These are phyloP conservation scores for Hygrophoropsis aurantiaca DNA, from an alignment of 768 basidiomycete species.

Conservation along the genomic window DNA sequence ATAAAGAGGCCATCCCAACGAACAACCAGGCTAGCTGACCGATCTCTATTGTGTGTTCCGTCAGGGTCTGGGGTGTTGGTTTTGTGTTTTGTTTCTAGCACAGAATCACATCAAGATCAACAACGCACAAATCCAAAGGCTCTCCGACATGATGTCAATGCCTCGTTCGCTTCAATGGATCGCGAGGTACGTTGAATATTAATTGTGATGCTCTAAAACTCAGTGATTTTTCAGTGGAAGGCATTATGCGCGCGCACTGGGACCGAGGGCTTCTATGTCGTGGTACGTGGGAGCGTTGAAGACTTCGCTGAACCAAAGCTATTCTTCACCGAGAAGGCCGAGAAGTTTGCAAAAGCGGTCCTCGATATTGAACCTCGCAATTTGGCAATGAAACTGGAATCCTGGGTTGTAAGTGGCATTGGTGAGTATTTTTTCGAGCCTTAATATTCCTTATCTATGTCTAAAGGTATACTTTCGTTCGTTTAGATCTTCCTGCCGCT, in stretches of 20 bases:
- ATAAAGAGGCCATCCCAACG: too few relatives aligned
- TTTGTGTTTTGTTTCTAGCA: too few relatives aligned
- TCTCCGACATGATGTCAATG: background rate
- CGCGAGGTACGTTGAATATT: background rate
- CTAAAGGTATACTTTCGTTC: too few relatives aligned
- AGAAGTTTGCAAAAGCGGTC: background rate
- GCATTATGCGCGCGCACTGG: background rate
- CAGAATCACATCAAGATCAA: too few relatives aligned
- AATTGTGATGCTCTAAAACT: background rate
- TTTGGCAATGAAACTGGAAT: background rate
- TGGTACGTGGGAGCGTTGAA: background rate
- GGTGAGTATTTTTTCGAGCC: too few relatives aligned
- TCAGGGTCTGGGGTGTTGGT: too few relatives aligned
- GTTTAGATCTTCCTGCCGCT: too few relatives aligned
- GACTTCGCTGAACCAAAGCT: constrained; percentile 2
- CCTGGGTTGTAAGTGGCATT: background rate
- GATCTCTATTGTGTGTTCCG: too few relatives aligned
- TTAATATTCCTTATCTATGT: too few relatives aligned
- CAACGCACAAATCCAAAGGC: background rate
- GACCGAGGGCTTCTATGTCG: background rate
- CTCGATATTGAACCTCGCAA: background rate
- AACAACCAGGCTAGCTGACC: too few relatives aligned
- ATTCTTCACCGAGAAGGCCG: background rate
- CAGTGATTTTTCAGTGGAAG: constrained; percentile 1
- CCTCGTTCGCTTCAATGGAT: background rate